Evolutionary conservation across 306 rosid species (phyloP), one percentile per base, ranked within the genome.

Genomic region (Prunus mume): DNA sequence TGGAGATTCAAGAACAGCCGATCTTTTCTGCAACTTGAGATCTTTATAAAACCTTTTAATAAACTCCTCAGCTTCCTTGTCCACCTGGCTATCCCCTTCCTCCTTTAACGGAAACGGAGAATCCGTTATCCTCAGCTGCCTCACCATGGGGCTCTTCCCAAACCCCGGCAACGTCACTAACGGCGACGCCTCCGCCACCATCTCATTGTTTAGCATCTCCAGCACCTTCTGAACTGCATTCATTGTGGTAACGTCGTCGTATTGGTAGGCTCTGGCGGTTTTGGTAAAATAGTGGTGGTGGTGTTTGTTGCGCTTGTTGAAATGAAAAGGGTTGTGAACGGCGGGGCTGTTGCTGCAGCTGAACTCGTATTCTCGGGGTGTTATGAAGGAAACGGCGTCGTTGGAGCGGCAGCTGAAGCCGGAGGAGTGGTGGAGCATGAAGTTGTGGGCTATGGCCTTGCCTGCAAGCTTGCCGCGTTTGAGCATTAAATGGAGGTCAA

Each of bases 271-370:
- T 34, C 52, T 20, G 6, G 24, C 5, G 4, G 17, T 46, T 62
- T 81, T 86, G 22, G 85, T 54, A 52, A 75, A 76, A 25, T 47
- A 54, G 67, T n/a, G 62, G 72, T 65, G 75, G 73, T 27, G 64
- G 71, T 85, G 76, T 12, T 78, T 69, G 71, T 58, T 56, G 62
- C 86, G 83, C 65, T 87, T 88, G 46, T 45, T 13, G 88, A 72
- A 49, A 46, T 57, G 80, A 54, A 81, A 80, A 25, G 86, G 90
- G 45, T 69, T 70, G 73, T 57, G 57, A 11, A 4, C 7, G 19
- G 91, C 89, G 5, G 98, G 99, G 83, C 87, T 89, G 76, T 91
- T 92, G 78, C 91, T 92, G 87, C 99, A 95, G 85, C 99, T 95
- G 87, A 95, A 95, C 71, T 95, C 97, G 61, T 95, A 95, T 19